Conservation (phyloP, 352 stramenopile genomes). For the Phytopythium cucurbitacearum region DNA sequence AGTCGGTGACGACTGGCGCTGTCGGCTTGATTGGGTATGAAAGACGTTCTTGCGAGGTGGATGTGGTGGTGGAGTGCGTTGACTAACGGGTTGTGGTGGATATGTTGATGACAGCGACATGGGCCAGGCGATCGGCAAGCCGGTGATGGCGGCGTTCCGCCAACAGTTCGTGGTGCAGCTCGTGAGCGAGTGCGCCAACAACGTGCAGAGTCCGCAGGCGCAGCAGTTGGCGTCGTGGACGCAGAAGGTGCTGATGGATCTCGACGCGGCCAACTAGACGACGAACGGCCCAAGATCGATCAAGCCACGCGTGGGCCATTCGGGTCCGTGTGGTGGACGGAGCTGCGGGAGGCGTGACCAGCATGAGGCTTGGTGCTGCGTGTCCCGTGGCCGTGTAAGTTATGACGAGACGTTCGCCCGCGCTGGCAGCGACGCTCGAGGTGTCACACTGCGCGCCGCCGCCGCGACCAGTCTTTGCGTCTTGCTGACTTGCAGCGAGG, state of each 20-base stretch:
- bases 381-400: too few relatives aligned
- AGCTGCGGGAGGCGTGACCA: too few relatives aligned
- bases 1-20: constrained; percentile 89
- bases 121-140: constrained; percentile 67
- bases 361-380: too few relatives aligned
- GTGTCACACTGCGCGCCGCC: too few relatives aligned
- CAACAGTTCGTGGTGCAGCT: constrained; percentile 73
- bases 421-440: too few relatives aligned
- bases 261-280: constrained; percentile 39
- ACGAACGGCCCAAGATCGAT: background rate
- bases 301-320: background rate
- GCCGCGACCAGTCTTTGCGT: too few relatives aligned
- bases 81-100: constrained; percentile 10
- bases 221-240: constrained; percentile 72
- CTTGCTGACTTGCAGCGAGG: too few relatives aligned
- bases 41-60: constrained; percentile 1
- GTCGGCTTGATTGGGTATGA: constrained; percentile 87
- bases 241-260: constrained; percentile 68
- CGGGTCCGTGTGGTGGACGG: too few relatives aligned
- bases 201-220: constrained; percentile 59
- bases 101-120: constrained; percentile 60
- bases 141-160: constrained; percentile 55
- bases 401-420: too few relatives aligned
- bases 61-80: background rate
- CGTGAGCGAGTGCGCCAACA: constrained; percentile 64